Conservation (phyloP, 352 stramenopile genomes). For the Phytophthora ramorum region DNA sequence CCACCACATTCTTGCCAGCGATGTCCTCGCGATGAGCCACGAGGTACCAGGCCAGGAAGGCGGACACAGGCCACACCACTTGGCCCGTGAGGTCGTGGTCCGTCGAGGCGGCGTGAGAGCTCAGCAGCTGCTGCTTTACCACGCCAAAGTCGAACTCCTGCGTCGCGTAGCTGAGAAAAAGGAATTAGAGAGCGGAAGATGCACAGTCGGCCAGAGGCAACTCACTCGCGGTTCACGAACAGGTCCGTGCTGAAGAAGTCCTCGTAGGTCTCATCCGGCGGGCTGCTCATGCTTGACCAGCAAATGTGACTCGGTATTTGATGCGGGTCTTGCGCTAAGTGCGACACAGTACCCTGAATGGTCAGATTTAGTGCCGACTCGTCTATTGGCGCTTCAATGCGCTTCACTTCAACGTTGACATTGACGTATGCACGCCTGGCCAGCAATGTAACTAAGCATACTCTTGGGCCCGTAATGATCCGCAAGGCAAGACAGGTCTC, state of each 20-base stretch:
- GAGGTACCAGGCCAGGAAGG: constrained; percentile 63
- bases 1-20: constrained; percentile 54
- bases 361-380: background rate
- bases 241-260: constrained; percentile 64
- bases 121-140: constrained; percentile 52
- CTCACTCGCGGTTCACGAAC: constrained; percentile 69
- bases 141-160: constrained; percentile 63
- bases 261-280: constrained; percentile 40
- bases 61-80: constrained; percentile 79
- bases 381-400: background rate
- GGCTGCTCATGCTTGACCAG: constrained; percentile 20
- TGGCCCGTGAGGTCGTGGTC: constrained; percentile 83
- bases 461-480: too few species aligned
- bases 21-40: constrained; percentile 42
- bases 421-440: too few species aligned
- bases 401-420: background rate
- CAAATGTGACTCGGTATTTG: background rate
- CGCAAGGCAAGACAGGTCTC: too few species aligned
- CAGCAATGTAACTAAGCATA: too few species aligned
- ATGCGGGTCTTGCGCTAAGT: background rate
- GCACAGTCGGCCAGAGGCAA: background rate
- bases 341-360: background rate
- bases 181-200: background rate
- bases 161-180: constrained; percentile 42
- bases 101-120: constrained; percentile 62